Percentiles rank a stretch among this genome's conserved stretches.
These are phyloP conservation scores for Erodium maritimum DNA, from an alignment of 345 rosid genomes.

Conservation along the genomic window DNA sequence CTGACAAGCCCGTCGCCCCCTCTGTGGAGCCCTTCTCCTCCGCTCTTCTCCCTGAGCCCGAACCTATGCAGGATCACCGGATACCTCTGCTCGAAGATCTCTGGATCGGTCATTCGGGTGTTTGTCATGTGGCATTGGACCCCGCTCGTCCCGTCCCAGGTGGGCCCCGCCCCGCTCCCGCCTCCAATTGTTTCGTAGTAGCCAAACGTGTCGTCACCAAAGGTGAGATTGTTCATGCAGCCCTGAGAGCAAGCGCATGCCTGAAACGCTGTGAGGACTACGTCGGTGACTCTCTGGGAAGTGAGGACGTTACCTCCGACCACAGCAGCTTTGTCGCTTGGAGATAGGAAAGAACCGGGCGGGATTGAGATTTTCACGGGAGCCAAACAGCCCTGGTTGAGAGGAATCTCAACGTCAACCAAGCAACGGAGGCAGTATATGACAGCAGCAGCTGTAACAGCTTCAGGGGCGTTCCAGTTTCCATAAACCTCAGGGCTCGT, in stretches of 20 bases:
- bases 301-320: conserved; percentile 97
- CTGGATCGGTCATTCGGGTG: conserved; percentile 96
- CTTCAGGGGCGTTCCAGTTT: conserved; percentile 98
- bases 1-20: conserved; percentile 86
- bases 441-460: conserved; percentile 89
- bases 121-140: conserved; percentile 98
- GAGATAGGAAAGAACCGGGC: conserved; percentile 74
- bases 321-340: conserved; percentile 88
- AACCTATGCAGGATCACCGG: conserved; percentile 76
- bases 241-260: conserved; percentile 98
- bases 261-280: conserved; percentile 71
- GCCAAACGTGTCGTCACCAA: conserved; percentile 78
- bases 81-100: conserved; percentile 92
- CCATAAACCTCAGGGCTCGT: conserved; percentile 91
- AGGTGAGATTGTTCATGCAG: conserved; percentile 96
- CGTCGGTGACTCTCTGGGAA: conserved; percentile 86
- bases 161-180: conserved; percentile 87
- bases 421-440: conserved; percentile 87
- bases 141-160: conserved; percentile 88
- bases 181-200: conserved; percentile 96
- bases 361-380: conserved; percentile 77
- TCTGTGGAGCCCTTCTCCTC: conserved; percentile 62
- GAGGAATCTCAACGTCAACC: conserved; percentile 86
- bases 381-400: conserved; percentile 89
- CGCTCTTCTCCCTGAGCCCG: conserved; percentile 72